These are phyloP conservation scores for Thozetella sp. DNA, from an alignment of 495 filamentous ascomycete species.

Conservation along the genomic window DNA sequence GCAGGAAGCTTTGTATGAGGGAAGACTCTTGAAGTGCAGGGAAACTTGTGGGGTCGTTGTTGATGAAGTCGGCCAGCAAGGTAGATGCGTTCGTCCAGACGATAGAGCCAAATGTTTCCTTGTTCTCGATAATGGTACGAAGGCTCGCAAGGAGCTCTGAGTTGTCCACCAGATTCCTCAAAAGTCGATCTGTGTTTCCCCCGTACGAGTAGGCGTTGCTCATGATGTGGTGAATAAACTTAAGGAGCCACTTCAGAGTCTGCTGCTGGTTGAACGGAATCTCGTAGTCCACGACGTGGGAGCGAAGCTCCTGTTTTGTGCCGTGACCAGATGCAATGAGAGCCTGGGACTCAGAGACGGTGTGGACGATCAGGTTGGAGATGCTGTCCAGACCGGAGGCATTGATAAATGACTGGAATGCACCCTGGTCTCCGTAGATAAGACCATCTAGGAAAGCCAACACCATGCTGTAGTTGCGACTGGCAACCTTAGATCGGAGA, in stretches of 20 bases:
- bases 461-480: conserved; percentile 77
- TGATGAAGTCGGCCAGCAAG: conserved; percentile 93
- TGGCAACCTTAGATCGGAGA: conserved; percentile 78
- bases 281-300: conserved; percentile 83
- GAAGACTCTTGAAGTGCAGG: conserved; percentile 93
- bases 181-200: conserved; percentile 82
- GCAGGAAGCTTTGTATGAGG: conserved; percentile 79
- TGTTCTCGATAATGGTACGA: conserved; percentile 79
- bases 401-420: conserved; percentile 76
- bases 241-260: conserved; percentile 89
- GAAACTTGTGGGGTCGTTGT: conserved; percentile 98
- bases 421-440: conserved; percentile 77
- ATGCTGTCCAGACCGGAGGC: conserved; percentile 85
- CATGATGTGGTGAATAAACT: conserved; percentile 96
- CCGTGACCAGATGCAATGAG: conserved; percentile 67
- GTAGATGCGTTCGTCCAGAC: conserved; percentile 93
- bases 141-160: conserved; percentile 78
- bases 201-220: conserved; percentile 64
- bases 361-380: conserved; percentile 78
- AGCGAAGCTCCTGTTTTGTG: conserved; percentile 76
- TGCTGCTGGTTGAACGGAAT: conserved; percentile 92
- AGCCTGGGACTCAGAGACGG: conserved; percentile 72
- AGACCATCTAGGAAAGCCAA: conserved; percentile 85
- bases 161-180: conserved; percentile 94
- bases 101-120: conserved; percentile 77